Conservation (phyloP, 257 asterid genomes). For the Solanum chaucha region DNA sequence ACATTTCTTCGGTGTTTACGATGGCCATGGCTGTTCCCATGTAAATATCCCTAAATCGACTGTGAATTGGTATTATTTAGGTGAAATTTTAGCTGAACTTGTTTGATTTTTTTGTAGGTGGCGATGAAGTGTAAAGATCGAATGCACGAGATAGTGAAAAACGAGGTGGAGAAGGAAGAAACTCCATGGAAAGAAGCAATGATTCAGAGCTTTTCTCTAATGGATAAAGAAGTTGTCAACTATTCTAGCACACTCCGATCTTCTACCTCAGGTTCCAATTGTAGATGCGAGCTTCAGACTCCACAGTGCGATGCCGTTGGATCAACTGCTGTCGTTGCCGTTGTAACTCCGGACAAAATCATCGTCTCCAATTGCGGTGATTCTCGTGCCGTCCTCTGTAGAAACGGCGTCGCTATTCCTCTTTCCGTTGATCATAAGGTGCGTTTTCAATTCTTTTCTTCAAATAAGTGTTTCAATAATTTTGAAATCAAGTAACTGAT, state of each 20-base stretch:
- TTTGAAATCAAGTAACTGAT: not conserved
- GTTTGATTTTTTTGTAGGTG: conserved; percentile 30
- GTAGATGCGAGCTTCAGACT: conserved; percentile 81
- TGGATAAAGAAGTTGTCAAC: conserved; percentile 67
- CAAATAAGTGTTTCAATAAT: not conserved
- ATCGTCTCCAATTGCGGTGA: conserved; percentile 89
- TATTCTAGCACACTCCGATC: conserved; percentile 13
- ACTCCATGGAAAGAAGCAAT: conserved; percentile 51
- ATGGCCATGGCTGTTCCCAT: conserved; percentile 99
- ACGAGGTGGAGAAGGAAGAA: conserved; percentile 31
- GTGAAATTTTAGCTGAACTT: not conserved
- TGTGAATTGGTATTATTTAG: too few species aligned
- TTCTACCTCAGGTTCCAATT: conserved; percentile 20
- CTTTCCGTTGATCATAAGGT: conserved; percentile 93
- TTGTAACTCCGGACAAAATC: conserved; percentile 63
- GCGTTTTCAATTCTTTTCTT: not conserved
- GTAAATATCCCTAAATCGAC: conserved; percentile 14
- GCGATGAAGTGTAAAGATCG: conserved; percentile 73
- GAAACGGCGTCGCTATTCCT: conserved; percentile 75
- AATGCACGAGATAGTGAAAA: conserved; percentile 82
- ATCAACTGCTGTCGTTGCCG: conserved; percentile 87
- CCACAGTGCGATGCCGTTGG: conserved; percentile 98
- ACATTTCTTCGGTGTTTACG: conserved; percentile 82
- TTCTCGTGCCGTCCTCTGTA: conserved; percentile 91
- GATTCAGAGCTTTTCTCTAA: conserved; percentile 46